These are phyloP conservation scores for Syzygium syzygioides DNA, from an alignment of 441 rosid genomes.

Conservation along the genomic window DNA sequence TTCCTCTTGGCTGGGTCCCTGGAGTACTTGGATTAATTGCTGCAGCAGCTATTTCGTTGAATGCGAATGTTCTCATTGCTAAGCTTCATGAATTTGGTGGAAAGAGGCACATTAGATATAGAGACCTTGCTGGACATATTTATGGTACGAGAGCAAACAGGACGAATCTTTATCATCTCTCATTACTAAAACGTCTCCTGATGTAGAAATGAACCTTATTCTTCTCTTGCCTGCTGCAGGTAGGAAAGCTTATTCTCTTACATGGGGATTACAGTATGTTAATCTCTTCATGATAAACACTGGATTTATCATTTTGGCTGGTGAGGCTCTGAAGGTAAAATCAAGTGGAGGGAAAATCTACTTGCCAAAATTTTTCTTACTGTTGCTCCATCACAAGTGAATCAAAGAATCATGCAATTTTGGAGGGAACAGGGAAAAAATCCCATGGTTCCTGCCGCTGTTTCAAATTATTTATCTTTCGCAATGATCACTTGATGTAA, in stretches of 20 bases:
- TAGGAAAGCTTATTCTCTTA: constrained; percentile 55
- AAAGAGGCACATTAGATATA: constrained; percentile 84
- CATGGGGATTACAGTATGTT: constrained; percentile 83
- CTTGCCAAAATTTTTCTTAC: neutral
- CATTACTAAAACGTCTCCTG: neutral
- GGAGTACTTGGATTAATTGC: constrained; percentile 69
- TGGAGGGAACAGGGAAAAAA: neutral
- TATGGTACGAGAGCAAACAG: constrained; percentile 42
- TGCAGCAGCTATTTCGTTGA: constrained; percentile 65
- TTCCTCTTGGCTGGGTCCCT: constrained; percentile 77
- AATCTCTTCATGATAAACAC: constrained; percentile 94
- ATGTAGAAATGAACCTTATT: neutral
- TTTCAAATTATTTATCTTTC: neutral
- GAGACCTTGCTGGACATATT: constrained; percentile 83
- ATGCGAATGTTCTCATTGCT: constrained; percentile 78
- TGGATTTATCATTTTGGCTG: constrained; percentile 85
- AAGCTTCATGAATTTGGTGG: constrained; percentile 90
- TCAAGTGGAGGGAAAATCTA: neutral
- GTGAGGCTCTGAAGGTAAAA: constrained; percentile 76
- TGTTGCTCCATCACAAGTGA: neutral
- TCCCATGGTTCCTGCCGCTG: neutral
- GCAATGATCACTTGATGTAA: neutral
- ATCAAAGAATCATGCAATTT: neutral
- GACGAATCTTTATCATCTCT: neutral
- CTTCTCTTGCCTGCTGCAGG: constrained; percentile 35